Evolutionary conservation across 306 rosid species (phyloP).

Genomic region (Acacia melanoxylon): DNA sequence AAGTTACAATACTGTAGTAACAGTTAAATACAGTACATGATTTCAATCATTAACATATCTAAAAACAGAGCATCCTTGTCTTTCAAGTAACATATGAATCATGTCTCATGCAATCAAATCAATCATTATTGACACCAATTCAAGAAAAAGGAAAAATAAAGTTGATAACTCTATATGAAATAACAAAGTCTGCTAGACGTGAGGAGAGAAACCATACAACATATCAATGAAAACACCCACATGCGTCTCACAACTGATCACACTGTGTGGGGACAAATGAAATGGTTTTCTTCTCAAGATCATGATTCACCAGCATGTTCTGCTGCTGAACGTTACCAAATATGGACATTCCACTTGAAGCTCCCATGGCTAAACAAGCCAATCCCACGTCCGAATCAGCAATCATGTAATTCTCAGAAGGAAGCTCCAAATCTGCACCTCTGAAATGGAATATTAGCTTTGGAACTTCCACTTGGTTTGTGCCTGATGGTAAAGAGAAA

Average conservation of each 20-base stretch:
- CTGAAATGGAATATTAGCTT: constrained; percentile 66
- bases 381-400: constrained; percentile 56
- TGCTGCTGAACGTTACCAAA: constrained; percentile 66
- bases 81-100: neutral
- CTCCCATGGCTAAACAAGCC: constrained; percentile 79
- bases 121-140: neutral
- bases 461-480: constrained; percentile 52
- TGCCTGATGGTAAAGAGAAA: constrained; percentile 50
- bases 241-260: constrained; percentile 27
- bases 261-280: constrained; percentile 50
- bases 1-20: neutral
- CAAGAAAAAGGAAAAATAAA: neutral
- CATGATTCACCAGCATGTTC: constrained; percentile 57
- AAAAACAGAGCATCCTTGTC: neutral
- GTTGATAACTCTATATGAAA: constrained; percentile 23
- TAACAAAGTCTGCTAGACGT: neutral
- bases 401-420: constrained; percentile 68
- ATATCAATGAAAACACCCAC: neutral
- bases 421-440: constrained; percentile 74
- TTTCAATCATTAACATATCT: neutral
- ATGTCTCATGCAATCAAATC: constrained; percentile 2
- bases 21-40: neutral
- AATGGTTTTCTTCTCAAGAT: constrained; percentile 41
- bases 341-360: constrained; percentile 66
- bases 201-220: neutral